Conservation (phyloP, 148 eudicot genomes). For the Fallopia convolvulus region DNA sequence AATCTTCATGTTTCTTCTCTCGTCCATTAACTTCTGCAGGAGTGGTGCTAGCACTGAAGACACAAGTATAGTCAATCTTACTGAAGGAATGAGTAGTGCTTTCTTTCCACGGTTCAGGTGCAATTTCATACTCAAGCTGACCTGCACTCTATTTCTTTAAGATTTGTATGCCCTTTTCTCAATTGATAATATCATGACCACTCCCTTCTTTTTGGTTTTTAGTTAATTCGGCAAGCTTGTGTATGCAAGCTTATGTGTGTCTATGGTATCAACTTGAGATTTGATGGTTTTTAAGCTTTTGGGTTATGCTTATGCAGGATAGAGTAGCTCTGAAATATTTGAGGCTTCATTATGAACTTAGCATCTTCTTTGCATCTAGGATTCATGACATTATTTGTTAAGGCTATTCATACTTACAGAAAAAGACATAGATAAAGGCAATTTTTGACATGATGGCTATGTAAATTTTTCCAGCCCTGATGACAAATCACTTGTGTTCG, state of each 20-base stretch:
- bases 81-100: constrained; percentile 66
- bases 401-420: background rate
- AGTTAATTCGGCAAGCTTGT: background rate
- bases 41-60: constrained; percentile 18
- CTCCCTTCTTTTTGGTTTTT: background rate
- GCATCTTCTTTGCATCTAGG: background rate
- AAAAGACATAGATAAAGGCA: background rate
- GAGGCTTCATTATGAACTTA: background rate
- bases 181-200: background rate
- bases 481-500: constrained; percentile 66
- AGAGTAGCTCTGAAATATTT: background rate
- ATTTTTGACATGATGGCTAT: background rate
- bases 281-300: background rate
- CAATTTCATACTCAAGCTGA: constrained; percentile 4
- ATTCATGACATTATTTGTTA: background rate
- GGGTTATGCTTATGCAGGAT: background rate
- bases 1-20: background rate
- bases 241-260: background rate
- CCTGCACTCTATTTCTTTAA: background rate
- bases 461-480: constrained; percentile 56
- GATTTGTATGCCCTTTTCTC: background rate
- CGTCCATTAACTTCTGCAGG: background rate
- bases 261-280: background rate
- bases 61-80: constrained; percentile 31
- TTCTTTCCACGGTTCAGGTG: constrained; percentile 81